A percentile compares a stretch with the other conserved stretches of the same genome.
These are phyloP conservation scores for Trypanosoma scelopori DNA, from an alignment of 208 protist genomes.

Conservation along the genomic window DNA sequence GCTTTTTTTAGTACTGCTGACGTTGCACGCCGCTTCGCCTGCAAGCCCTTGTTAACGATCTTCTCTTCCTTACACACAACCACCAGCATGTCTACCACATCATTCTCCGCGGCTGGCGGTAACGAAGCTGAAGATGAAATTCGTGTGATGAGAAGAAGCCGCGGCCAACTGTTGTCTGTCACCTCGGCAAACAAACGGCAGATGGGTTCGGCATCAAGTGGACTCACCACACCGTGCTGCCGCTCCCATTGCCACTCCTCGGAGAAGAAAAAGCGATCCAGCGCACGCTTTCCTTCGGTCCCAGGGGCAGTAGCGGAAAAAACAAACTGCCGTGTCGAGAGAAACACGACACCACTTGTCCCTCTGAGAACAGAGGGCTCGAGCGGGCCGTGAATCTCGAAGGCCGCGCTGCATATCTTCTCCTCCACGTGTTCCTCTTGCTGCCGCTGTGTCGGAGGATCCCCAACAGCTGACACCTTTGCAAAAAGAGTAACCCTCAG, in stretches of 20 bases:
- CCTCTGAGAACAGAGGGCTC: slow-evolving; percentile 25
- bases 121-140: not conserved
- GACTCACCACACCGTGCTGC: slow-evolving; percentile 9
- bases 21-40: not conserved
- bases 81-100: slow-evolving; percentile 12
- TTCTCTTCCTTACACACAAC: slow-evolving; percentile 4
- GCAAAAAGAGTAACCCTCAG: slow-evolving; percentile 26
- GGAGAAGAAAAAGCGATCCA: slow-evolving; percentile 26
- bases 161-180: not conserved
- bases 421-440: not conserved
- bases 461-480: not conserved
- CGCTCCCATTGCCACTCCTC: slow-evolving; percentile 16
- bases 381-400: slow-evolving; percentile 20
- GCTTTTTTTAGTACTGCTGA: not conserved
- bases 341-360: slow-evolving; percentile 44
- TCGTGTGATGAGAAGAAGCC: slow-evolving; percentile 14
- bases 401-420: slow-evolving; percentile 19
- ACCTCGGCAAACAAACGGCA: not conserved
- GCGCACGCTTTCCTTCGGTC: not conserved
- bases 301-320: slow-evolving; percentile 25
- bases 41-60: not conserved
- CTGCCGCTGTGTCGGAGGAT: not conserved
- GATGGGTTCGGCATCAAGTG: slow-evolving; percentile 11
- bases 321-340: slow-evolving; percentile 52
- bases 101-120: not conserved